Percentiles rank a stretch among this genome's conserved stretches.
phyloP scores from a whole-genome alignment of 2,329 filamentous ascomycete genomes.

The Calonectria naviculata region DNA sequence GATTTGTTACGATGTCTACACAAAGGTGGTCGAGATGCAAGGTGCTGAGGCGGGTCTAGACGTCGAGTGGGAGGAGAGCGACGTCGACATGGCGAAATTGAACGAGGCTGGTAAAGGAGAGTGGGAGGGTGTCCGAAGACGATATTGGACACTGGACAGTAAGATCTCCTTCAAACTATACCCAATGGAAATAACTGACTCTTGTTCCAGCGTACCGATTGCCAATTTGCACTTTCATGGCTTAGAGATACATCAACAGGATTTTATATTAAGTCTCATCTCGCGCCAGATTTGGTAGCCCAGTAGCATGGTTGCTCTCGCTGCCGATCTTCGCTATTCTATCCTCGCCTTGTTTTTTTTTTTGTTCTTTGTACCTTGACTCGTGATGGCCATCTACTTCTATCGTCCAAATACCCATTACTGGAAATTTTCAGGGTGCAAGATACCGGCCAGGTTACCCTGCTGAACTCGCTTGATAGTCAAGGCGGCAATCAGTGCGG shows the following conservation, averaged over 20 bases:
- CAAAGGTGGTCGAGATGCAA: conserved; percentile 91
- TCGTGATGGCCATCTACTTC: conserved; percentile 27
- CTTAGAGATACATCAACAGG: conserved; percentile 51
- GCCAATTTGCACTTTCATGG: conserved; percentile 80
- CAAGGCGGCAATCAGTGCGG: conserved; percentile 87
- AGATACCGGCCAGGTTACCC: conserved; percentile 72
- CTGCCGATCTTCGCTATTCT: conserved; percentile 20
- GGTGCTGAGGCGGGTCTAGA: conserved; percentile 90
- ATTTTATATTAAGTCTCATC: conserved; percentile 13
- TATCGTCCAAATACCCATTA: conserved; percentile 30
- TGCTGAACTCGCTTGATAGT: conserved; percentile 73
- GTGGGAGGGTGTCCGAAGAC: conserved; percentile 89
- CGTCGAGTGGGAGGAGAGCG: conserved; percentile 84
- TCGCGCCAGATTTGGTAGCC: conserved; percentile 17
- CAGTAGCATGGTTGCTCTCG: conserved; percentile 7
- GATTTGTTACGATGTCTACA: conserved; percentile 97
- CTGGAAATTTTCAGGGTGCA: conserved; percentile 72
- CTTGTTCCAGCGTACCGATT: conserved; percentile 71
- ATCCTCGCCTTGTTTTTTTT: conserved; percentile 36
- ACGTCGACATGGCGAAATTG: conserved; percentile 75
- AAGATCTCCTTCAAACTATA: conserved; percentile 44
- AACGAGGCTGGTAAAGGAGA: conserved; percentile 76
- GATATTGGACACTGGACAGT: conserved; percentile 90
- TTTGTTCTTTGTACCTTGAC: conserved; percentile 20
- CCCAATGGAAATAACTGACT: conserved; percentile 33